Conservation (phyloP, 2,329 filamentous ascomycete species). For the Fusarium buharicum region DNA sequence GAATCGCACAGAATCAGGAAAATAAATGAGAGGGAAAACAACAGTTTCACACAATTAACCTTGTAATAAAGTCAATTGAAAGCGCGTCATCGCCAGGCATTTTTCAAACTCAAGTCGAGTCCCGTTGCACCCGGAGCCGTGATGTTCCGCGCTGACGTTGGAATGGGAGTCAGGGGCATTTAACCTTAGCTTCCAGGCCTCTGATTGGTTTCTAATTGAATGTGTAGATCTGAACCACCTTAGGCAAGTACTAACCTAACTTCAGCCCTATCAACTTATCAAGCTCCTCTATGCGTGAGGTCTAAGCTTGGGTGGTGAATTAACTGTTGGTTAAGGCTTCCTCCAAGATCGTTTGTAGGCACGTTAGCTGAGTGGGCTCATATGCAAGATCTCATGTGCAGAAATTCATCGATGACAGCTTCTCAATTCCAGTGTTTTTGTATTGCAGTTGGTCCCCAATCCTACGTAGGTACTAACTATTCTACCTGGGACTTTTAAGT, state of each 20-base stretch:
- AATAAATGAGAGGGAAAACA: neutral
- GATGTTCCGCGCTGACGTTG: conserved; percentile 38
- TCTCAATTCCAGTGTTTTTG: neutral
- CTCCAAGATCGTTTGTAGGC: too few species aligned
- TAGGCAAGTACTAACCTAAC: too few species aligned
- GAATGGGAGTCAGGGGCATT: conserved; percentile 1
- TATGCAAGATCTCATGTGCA: too few species aligned
- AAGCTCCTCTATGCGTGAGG: neutral
- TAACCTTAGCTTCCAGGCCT: neutral
- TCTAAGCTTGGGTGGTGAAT: neutral
- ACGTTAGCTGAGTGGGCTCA: too few species aligned
- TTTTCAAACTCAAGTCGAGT: conserved; percentile 8
- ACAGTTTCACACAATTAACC: neutral
- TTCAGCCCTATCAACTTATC: neutral
- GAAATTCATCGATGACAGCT: neutral
- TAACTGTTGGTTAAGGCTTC: neutral
- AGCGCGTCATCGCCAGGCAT: neutral
- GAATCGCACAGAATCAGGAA: neutral
- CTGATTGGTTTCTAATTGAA: conserved; percentile 15
- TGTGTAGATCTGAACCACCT: neutral
- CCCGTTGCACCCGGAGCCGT: conserved; percentile 36
- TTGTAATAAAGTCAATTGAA: neutral
- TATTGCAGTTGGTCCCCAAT: too few species aligned
- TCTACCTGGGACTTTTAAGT: too few species aligned
- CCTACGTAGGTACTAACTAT: too few species aligned